phyloP scores from a whole-genome alignment of 139 green algal species.

The Deuterostichococcus epilithicus region DNA sequence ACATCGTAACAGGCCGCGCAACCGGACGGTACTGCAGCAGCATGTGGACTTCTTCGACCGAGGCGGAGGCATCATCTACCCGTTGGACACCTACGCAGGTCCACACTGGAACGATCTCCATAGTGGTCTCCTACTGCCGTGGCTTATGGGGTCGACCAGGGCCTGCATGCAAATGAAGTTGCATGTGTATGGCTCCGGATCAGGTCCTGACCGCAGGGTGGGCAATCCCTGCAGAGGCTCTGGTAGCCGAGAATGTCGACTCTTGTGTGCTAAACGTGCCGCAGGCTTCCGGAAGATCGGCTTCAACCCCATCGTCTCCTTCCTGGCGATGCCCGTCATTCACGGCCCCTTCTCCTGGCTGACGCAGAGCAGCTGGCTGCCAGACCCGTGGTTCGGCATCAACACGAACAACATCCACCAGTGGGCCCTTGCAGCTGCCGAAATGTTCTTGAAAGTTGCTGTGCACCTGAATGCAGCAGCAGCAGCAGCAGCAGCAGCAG shows the following conservation, averaged over 20 bases:
- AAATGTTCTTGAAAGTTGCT: too few relatives aligned
- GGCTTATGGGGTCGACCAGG: not conserved
- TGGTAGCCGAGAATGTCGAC: not conserved
- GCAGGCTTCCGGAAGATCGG: slow-evolving; percentile 52
- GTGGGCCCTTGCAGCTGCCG: too few relatives aligned
- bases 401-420: slow-evolving; percentile 40
- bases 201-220: not conserved
- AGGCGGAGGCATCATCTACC: slow-evolving; percentile 41
- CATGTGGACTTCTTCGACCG: slow-evolving; percentile 52
- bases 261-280: not conserved
- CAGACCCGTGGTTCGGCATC: slow-evolving; percentile 48
- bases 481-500: too few relatives aligned
- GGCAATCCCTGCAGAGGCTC: not conserved
- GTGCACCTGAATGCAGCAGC: too few relatives aligned
- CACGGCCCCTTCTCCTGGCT: slow-evolving; percentile 53
- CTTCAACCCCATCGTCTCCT: slow-evolving; percentile 49
- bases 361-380: slow-evolving; percentile 37
- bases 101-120: not conserved
- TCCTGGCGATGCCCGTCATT: slow-evolving; percentile 54
- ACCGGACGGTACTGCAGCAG: slow-evolving; percentile 55
- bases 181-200: too few relatives aligned
- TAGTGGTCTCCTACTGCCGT: not conserved
- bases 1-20: not conserved
- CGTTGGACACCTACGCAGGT: slow-evolving; percentile 41
- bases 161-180: not conserved